Evolutionary conservation across 2,329 filamentous ascomycete species (phyloP), one percentile per base, ranked within the genome.

Genomic region (Aspergillus japonicus): DNA sequence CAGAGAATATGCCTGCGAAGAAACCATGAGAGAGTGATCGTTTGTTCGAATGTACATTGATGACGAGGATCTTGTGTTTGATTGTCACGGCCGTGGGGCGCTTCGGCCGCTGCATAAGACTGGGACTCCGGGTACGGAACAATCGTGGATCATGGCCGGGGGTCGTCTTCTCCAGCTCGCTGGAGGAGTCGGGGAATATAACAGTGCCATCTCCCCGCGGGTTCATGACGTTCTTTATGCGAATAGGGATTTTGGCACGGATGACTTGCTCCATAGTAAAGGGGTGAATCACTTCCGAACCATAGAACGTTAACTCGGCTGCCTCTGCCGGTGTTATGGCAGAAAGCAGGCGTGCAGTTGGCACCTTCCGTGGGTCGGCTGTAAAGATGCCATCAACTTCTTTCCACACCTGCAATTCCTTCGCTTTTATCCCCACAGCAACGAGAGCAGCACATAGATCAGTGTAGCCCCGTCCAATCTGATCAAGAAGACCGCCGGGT

Each of bases 41-140:
- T 81, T 96, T 96, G 81, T 99, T 98, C 56, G 91, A 96, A 82
- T 98, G 94, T 50, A 99, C 92, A 78, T 99, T 99, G 71, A 99
- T 91, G 66, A 99, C 92, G 50, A 94, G 89, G 73, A 99, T 98
- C 73, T 92, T 90, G 77, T 95, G 91, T 81, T 99, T 99, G 80
- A 97, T 96, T 12, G 95, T 99, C 19, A 99, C 94, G 6, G 95
- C 91, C 2, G 91, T 95, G 24, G 91, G 91, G 47, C 90, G 82
- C 77, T 89, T 92, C 14, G 89, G 89, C 58, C 85, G 85, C 69
- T 73, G 75, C 61, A 84, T 69, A 7, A 82, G 69, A 64, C 81
- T 80, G 8, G 76, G 71, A 61, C 78, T 81, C 61, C 81, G 73
- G 21, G 78, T 78, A 51, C 76, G 80, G 69, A 77, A 69, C 73